Evolutionary conservation across 768 basidiomycete species (phyloP), one percentile per base, ranked within the genome.

Genomic region (Suillus ampliporus): DNA sequence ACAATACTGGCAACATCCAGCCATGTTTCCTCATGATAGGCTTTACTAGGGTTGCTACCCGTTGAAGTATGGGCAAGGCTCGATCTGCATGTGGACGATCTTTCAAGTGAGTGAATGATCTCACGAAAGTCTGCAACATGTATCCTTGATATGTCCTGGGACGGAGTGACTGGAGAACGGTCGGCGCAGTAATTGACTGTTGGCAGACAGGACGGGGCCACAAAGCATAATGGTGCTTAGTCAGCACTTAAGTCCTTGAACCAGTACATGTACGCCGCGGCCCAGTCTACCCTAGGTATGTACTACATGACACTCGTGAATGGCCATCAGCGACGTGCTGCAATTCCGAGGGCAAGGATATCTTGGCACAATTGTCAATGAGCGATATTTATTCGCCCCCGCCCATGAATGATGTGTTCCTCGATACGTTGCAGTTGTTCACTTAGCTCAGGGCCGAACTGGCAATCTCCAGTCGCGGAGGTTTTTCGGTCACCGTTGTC

Each of bases 11-110:
- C 31, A 94, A 79, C 31, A 83, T 81, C 95, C 95, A 98, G 5
- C 77, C 77, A 67, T 89, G 89, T 67, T 89, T 92, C 61, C 88
- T 81, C 95, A 97, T 97, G 66, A 98, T 94, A 8, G 96, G 96
- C 74, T 95, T 96, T 56, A 97, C 94, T 54, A 93, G 82, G 2
- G 89, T 88, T 1, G 90, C 89, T 35, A 92, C 81, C 64, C 83
- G 83, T 67, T 90, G 84, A 41, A 95, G 81, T 71, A 91, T 79
- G 17, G 80, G 73, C 47, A 93, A 80, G 19, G 94, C 92, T 43
- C 84, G 82, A 65, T 90, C 85, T 48, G 87, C 83, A 67, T 85
- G 84, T 43, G 89, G 89, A 69, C 81, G 83, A 61, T 83, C 84
- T 64, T 86, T 90, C 65, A 95, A 82, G 72, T 92, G 88, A 21